Evolutionary conservation across 2,329 filamentous ascomycete genomes (phyloP).

Genomic region (Nemania sp.): DNA sequence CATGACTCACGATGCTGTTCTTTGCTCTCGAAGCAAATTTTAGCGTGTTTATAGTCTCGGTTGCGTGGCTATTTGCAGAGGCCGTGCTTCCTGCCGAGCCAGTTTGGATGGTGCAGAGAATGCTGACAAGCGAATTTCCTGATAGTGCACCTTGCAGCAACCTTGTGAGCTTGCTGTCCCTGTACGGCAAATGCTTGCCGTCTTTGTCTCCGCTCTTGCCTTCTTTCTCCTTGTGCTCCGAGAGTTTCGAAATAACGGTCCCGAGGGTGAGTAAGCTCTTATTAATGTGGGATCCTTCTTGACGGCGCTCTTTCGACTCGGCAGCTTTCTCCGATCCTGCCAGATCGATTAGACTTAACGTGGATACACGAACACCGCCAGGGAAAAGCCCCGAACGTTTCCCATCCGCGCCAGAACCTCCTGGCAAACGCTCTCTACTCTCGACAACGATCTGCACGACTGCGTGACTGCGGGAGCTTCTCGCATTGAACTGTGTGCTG

Average conservation of each 20-base stretch:
- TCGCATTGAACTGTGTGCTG: constrained; percentile 94
- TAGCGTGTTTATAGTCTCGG: constrained; percentile 91
- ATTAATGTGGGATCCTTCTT: constrained; percentile 97
- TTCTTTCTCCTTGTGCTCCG: constrained; percentile 83
- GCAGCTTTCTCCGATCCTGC: constrained; percentile 96
- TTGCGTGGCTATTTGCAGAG: constrained; percentile 72
- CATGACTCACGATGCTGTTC: constrained; percentile 97
- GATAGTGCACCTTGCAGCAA: constrained; percentile 90
- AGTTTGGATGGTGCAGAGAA: constrained; percentile 93
- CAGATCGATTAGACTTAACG: constrained; percentile 91
- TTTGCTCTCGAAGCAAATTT: constrained; percentile 97
- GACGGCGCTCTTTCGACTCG: constrained; percentile 89
- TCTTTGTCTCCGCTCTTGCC: constrained; percentile 75
- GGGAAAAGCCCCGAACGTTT: constrained; percentile 74
- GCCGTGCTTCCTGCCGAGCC: constrained; percentile 75
- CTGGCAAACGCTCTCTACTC: constrained; percentile 81
- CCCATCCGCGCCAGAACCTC: constrained; percentile 54
- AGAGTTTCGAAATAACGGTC: constrained; percentile 92
- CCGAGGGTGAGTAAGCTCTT: constrained; percentile 94
- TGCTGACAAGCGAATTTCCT: constrained; percentile 92
- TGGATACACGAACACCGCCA: constrained; percentile 92
- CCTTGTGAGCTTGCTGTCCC: constrained; percentile 95
- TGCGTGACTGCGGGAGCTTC: constrained; percentile 95
- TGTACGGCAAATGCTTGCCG: constrained; percentile 89
- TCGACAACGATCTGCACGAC: constrained; percentile 99